Base-by-base conservation (phyloP, 495 filamentous ascomycete species). In the Penicillium subrubescens region DNA sequence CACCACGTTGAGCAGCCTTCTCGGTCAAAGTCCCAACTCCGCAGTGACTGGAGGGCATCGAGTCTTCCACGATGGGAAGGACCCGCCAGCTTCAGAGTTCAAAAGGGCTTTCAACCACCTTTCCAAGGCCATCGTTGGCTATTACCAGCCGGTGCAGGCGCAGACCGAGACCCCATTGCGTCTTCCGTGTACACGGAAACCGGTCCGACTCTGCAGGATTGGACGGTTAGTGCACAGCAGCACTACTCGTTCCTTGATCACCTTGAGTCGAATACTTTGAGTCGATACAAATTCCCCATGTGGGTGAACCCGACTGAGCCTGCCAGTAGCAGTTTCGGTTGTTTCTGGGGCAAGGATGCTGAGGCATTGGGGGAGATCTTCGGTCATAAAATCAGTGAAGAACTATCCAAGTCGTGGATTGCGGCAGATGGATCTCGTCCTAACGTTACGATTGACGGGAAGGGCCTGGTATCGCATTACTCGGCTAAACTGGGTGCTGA, bases 231-330 rank as follows among this genome's bases (percentile, higher is more conserved):
- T 57, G 82, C 82, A 3, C 83, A 86, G 67, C 80, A 83, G 52
- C 84, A 87, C 61, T 85, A 86, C 65, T 84, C 81, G 8, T 82
- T 87, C 60, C 72, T 87, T 14, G 71, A 79, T 25, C 82, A 86
- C 59, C 76, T 87, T 1, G 83, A 85, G 64, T 62, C 70, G 5
- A 70, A 77, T 55, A 67, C 78, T 15, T 64, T 85, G 56, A 64
- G 69, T 37, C 76, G 69, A 17, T 87, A 87, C 67, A 84, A 84
- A 58, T 86, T 86, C 63, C 79, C 84, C 31, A 59, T 81, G 12
- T 85, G 79, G 79, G 73, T 77, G 19, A 79, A 82, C 41, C 74
- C 80, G 14, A 77, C 78, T 8, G 70, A 74, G 59, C 73, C 78
- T 10, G 73, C 81, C 29, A 83, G 78, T 54, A 69, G 74, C 23